A percentile compares a stretch with the other conserved stretches of the same genome.
Conservation (phyloP, 1,284 basidiomycete genomes). For the Caloboletus inedulis region DNA sequence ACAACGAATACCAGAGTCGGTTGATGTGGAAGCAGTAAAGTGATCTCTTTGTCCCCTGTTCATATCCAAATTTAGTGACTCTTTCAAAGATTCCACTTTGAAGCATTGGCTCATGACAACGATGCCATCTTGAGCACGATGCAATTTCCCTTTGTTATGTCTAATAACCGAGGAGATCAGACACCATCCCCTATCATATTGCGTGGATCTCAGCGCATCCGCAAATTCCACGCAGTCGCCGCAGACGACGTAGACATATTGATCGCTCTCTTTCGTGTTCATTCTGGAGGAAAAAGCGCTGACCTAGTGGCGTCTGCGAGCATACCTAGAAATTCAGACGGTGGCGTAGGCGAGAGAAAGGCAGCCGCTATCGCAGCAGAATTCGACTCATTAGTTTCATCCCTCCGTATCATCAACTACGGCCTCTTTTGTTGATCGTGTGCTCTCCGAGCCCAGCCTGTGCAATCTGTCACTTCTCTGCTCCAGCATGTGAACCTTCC, state of each 20-base stretch:
- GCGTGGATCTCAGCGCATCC: constrained; percentile 65
- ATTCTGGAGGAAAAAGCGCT: constrained; percentile 50
- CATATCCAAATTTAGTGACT: constrained; percentile 8
- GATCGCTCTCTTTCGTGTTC: constrained; percentile 78
- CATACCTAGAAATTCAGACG: constrained; percentile 53
- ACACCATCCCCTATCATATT: constrained; percentile 64
- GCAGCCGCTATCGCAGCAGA: constrained; percentile 39
- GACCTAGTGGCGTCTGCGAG: constrained; percentile 85
- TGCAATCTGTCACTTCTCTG: neutral
- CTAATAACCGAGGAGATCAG: constrained; percentile 42
- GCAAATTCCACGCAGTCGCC: constrained; percentile 68
- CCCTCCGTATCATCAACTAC: constrained; percentile 71
- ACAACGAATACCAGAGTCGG: constrained; percentile 58
- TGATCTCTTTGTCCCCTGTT: constrained; percentile 35
- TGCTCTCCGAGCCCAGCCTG: neutral
- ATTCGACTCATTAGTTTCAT: constrained; percentile 57
- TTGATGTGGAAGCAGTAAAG: constrained; percentile 63
- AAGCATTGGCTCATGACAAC: constrained; percentile 91
- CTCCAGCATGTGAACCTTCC: neutral
- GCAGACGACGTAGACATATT: constrained; percentile 71
- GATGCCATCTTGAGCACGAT: constrained; percentile 58
- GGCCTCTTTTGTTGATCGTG: constrained; percentile 62
- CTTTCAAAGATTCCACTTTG: constrained; percentile 79
- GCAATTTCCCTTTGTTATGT: constrained; percentile 30
- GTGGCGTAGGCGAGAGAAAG: constrained; percentile 40